These are phyloP conservation scores for Lasiodiplodia citricola DNA, from an alignment of 2,329 filamentous ascomycete genomes.

Conservation along the genomic window DNA sequence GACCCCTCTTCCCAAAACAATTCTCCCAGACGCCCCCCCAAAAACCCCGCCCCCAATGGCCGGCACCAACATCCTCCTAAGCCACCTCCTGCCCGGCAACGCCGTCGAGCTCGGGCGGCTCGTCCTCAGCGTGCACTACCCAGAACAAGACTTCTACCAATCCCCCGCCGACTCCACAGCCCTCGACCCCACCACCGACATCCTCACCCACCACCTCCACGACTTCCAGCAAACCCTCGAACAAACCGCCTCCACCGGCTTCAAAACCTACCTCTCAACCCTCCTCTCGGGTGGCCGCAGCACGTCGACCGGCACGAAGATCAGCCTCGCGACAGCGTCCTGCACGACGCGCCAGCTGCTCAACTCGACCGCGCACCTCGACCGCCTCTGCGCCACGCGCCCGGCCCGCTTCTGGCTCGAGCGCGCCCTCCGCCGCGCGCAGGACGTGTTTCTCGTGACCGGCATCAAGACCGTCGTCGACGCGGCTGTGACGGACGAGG, in stretches of 20 bases:
- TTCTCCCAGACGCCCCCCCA: no score
- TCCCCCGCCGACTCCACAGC: background rate
- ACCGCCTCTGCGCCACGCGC: background rate
- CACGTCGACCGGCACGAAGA: background rate
- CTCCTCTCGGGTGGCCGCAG: background rate
- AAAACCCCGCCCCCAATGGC: no score
- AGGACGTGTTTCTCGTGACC: background rate
- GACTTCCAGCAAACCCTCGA: background rate
- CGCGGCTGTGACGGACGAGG: background rate
- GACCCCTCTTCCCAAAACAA: no score
- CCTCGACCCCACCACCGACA: background rate
- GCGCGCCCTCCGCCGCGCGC: background rate
- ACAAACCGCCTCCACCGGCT: background rate
- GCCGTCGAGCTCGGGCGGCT: background rate
- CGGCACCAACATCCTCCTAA: no score
- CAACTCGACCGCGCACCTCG: background rate
- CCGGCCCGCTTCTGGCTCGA: background rate
- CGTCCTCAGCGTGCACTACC: background rate
- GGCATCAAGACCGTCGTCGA: background rate
- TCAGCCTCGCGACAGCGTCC: background rate
- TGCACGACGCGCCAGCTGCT: background rate
- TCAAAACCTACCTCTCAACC: background rate
- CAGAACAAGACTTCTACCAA: background rate
- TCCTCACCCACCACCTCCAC: background rate
- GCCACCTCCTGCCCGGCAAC: background rate